A percentile compares a stretch with the other conserved stretches of the same genome.
phyloP scores from a whole-genome alignment of 176 grass and related monocot species.

The Musa itinerans region DNA sequence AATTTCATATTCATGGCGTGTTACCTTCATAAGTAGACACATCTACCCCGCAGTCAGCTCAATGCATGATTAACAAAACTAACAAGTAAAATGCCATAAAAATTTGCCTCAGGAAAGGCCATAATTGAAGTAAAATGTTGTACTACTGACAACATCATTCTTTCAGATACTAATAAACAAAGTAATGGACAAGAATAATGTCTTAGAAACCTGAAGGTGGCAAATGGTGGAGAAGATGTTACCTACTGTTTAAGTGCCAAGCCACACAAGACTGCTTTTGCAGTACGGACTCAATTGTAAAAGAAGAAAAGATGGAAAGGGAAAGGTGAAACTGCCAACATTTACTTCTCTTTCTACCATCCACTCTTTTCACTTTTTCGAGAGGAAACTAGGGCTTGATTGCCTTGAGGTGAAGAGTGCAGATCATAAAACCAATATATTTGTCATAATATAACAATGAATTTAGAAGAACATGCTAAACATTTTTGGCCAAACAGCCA shows the following conservation, averaged over 20 bases:
- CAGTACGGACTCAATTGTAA: background rate
- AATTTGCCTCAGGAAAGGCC: background rate
- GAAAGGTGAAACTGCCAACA: background rate
- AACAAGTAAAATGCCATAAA: background rate
- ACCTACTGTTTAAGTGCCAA: no score
- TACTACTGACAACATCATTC: no score
- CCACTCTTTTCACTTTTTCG: background rate
- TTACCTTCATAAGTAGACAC: slow-evolving; percentile 46
- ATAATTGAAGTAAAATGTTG: no score
- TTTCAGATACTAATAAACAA: no score
- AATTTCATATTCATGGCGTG: slow-evolving; percentile 81
- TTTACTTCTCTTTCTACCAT: background rate
- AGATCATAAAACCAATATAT: background rate
- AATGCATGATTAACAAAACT: background rate
- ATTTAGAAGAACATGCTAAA: background rate
- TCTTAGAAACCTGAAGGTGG: no score
- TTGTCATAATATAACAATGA: background rate
- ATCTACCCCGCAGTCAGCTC: background rate
- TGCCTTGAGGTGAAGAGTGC: background rate
- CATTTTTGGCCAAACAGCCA: background rate
- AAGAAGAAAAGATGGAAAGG: background rate
- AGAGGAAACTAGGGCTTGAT: background rate
- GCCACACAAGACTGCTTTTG: no score
- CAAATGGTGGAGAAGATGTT: no score
- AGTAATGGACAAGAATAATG: no score